These are phyloP conservation scores for Geotrichum reessii DNA, from an alignment of 1,139 yeast species.

Conservation along the genomic window DNA sequence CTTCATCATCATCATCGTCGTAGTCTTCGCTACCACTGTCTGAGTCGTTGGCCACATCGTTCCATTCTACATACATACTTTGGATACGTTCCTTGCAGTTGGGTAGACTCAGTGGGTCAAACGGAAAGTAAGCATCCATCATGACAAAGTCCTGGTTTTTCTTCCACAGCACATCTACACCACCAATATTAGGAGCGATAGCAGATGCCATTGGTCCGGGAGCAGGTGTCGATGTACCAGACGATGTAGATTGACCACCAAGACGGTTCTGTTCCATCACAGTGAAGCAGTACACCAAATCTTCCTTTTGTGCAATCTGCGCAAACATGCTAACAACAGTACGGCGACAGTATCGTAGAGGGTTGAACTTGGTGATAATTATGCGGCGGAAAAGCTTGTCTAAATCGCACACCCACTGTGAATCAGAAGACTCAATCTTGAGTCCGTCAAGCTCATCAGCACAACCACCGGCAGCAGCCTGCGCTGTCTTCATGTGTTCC, in stretches of 20 bases:
- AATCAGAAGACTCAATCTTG: slow-evolving; percentile 22
- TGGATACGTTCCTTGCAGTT: slow-evolving; percentile 50
- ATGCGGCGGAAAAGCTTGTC: slow-evolving; percentile 85
- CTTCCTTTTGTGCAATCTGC: slow-evolving; percentile 80
- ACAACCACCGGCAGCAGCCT: slow-evolving; percentile 23
- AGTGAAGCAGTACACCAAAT: slow-evolving; percentile 88
- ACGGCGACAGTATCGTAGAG: slow-evolving; percentile 87
- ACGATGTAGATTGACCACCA: slow-evolving; percentile 44
- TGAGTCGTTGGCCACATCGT: slow-evolving; percentile 59
- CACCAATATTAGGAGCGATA: neutral
- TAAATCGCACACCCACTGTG: slow-evolving; percentile 71
- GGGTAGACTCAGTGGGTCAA: slow-evolving; percentile 81
- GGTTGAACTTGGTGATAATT: slow-evolving; percentile 84
- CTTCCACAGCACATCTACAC: slow-evolving; percentile 27
- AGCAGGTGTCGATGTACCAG: slow-evolving; percentile 21
- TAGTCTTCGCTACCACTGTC: slow-evolving; percentile 43
- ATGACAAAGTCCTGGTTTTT: slow-evolving; percentile 74
- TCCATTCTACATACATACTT: slow-evolving; percentile 77
- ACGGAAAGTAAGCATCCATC: slow-evolving; percentile 89
- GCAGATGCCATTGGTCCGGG: slow-evolving; percentile 6
- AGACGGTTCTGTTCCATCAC: slow-evolving; percentile 87
- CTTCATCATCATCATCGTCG: slow-evolving; percentile 30
- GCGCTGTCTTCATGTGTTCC: neutral
- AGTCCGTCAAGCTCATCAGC: slow-evolving; percentile 13
- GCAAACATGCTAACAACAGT: slow-evolving; percentile 94